Conservation (phyloP, 768 basidiomycete species). For the Suillus paluster region DNA sequence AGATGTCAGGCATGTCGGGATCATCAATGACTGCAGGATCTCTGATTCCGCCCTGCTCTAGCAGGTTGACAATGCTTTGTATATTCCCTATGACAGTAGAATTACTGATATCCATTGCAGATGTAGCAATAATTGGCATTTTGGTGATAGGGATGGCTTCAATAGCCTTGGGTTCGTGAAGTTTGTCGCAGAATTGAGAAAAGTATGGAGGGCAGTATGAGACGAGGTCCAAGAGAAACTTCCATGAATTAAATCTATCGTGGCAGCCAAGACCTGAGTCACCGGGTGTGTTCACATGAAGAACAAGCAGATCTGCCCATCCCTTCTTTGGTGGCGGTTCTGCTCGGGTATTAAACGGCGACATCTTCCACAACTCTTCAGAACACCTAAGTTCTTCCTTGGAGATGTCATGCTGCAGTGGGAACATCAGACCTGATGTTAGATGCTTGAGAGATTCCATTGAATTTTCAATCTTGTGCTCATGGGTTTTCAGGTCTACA, state of each 20-base stretch:
- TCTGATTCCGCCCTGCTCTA: constrained; percentile 9
- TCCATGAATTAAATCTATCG: constrained; percentile 29
- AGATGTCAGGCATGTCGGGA: constrained; percentile 12
- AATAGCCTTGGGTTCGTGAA: constrained; percentile 23
- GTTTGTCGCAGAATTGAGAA: neutral
- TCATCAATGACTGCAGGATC: neutral
- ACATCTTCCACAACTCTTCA: constrained; percentile 36
- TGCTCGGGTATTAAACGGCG: constrained; percentile 22
- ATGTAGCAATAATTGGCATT: constrained; percentile 25
- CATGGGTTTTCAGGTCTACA: too few relatives aligned
- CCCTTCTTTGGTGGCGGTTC: neutral
- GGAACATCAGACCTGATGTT: constrained; percentile 28
- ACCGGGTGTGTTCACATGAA: constrained; percentile 23
- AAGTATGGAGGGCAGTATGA: constrained; percentile 25
- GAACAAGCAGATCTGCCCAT: constrained; percentile 1
- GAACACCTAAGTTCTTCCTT: constrained; percentile 35
- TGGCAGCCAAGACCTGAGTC: constrained; percentile 22
- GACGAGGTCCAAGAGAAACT: constrained; percentile 17
- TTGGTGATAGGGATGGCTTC: constrained; percentile 32
- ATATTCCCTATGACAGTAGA: constrained; percentile 25
- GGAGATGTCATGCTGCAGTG: constrained; percentile 23
- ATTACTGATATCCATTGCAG: constrained; percentile 28
- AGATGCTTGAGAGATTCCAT: constrained; percentile 22
- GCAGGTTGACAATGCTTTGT: constrained; percentile 19
- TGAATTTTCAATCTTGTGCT: too few relatives aligned